Conservation (phyloP, 179 eudicot species). For the Gypsophila paniculata region DNA sequence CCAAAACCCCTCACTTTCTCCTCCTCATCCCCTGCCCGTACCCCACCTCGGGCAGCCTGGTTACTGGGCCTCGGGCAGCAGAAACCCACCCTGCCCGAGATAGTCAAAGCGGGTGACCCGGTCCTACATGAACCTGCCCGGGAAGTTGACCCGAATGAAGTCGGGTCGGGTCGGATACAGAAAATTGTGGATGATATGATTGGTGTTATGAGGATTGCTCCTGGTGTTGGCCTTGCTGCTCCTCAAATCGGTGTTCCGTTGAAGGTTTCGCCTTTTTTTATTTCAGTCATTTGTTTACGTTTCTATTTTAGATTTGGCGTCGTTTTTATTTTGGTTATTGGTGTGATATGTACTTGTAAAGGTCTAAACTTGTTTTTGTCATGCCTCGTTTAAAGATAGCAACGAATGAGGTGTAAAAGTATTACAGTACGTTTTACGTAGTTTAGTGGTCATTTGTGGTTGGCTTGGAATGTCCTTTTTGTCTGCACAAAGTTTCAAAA, state of each 20-base stretch:
- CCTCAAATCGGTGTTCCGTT: conserved; percentile 91
- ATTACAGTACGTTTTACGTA: too few species aligned
- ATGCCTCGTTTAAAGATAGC: too few species aligned
- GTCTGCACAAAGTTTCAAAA: too few species aligned
- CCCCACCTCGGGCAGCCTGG: conserved; percentile 52
- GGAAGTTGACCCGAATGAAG: conserved; percentile 57
- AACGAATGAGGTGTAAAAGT: too few species aligned
- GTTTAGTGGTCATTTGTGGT: too few species aligned
- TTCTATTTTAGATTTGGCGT: too few species aligned
- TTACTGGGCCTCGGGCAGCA: conserved; percentile 46
- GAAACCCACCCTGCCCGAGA: conserved; percentile 44
- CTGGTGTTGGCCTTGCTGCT: conserved; percentile 99
- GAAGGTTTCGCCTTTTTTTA: conserved; percentile 49
- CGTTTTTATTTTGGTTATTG: too few species aligned
- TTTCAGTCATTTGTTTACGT: too few species aligned
- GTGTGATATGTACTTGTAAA: too few species aligned
- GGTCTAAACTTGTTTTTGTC: too few species aligned
- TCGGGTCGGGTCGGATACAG: conserved; percentile 73
- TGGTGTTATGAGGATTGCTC: conserved; percentile 73
- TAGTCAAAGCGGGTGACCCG: conserved; percentile 96
- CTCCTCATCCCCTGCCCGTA: neutral
- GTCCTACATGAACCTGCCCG: conserved; percentile 84
- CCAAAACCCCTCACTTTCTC: conserved; percentile 29
- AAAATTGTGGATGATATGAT: conserved; percentile 86
- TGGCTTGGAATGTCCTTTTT: too few species aligned